A percentile compares a stretch with the other conserved stretches of the same genome.
Evolutionary conservation across 352 stramenopile genomes (phyloP).

Genomic region (Globisporangium barbulae): DNA sequence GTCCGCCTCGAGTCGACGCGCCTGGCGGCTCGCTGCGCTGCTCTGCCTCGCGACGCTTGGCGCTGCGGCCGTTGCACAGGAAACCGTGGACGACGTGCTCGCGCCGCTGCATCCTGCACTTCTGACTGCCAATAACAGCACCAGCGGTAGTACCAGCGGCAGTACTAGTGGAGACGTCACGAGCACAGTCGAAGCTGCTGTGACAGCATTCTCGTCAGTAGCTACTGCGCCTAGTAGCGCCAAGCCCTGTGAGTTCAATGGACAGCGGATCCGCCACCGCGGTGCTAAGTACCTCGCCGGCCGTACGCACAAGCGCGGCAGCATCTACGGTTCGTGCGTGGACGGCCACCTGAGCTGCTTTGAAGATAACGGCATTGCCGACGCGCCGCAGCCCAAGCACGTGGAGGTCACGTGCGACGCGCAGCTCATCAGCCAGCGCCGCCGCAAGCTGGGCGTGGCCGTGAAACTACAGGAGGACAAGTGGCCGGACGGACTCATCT

Average conservation of each 20-base stretch:
- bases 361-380: slow-evolving; percentile 58
- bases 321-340: slow-evolving; percentile 51
- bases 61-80: background rate
- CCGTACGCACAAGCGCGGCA: slow-evolving; percentile 35
- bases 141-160: slow-evolving; percentile 1
- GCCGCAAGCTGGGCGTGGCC: slow-evolving; percentile 50
- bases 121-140: background rate
- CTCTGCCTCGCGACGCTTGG: slow-evolving; percentile 4
- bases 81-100: slow-evolving; percentile 3
- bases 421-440: slow-evolving; percentile 19
- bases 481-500: slow-evolving; percentile 68
- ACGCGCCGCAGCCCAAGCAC: slow-evolving; percentile 47
- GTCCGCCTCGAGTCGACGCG: background rate
- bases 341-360: slow-evolving; percentile 47
- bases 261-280: slow-evolving; percentile 37
- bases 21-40: background rate
- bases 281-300: slow-evolving; percentile 54
- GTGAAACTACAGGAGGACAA: slow-evolving; percentile 51
- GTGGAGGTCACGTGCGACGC: slow-evolving; percentile 33
- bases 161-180: background rate
- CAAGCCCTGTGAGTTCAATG: slow-evolving; percentile 37
- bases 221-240: background rate
- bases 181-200: background rate
- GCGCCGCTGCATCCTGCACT: background rate
- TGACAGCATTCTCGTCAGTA: background rate